Conservation (phyloP, 371 early-diverging fungal species). For the Catenaria anguillulae region DNA sequence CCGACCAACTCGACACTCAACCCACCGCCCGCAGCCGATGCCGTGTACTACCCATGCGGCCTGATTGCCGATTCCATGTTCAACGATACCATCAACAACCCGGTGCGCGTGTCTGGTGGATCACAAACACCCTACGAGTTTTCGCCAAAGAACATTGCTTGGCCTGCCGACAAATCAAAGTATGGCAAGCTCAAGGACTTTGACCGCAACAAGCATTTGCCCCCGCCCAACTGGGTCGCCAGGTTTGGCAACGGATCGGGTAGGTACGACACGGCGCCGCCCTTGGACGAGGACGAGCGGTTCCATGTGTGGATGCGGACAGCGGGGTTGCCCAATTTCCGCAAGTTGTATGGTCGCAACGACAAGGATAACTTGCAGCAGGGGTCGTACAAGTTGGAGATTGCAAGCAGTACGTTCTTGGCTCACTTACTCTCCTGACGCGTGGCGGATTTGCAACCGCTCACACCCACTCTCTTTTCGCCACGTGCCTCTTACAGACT, state of each 20-base stretch:
- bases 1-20: background rate
- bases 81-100: slow-evolving; percentile 37
- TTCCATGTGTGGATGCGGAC: slow-evolving; percentile 99
- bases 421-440: no score
- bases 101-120: no score
- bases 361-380: slow-evolving; percentile 15
- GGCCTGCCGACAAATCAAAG: slow-evolving; percentile 66
- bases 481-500: slow-evolving; percentile 38
- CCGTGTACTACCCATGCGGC: slow-evolving; percentile 91
- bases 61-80: slow-evolving; percentile 95
- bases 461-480: background rate
- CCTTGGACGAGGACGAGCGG: slow-evolving; percentile 51
- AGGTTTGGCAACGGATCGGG: slow-evolving; percentile 45
- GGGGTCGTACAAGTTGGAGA: background rate
- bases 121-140: slow-evolving; percentile 27
- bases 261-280: slow-evolving; percentile 29
- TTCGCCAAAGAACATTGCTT: slow-evolving; percentile 57
- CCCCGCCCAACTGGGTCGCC: slow-evolving; percentile 61
- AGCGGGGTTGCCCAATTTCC: slow-evolving; percentile 87
- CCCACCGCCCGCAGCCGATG: slow-evolving; percentile 14
- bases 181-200: slow-evolving; percentile 44
- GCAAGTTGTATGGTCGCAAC: slow-evolving; percentile 82
- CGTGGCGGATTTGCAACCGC: no score
- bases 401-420: background rate
- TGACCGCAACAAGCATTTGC: slow-evolving; percentile 30